phyloP scores from a whole-genome alignment of 768 basidiomycete genomes.

The Boletus subparvulus region DNA sequence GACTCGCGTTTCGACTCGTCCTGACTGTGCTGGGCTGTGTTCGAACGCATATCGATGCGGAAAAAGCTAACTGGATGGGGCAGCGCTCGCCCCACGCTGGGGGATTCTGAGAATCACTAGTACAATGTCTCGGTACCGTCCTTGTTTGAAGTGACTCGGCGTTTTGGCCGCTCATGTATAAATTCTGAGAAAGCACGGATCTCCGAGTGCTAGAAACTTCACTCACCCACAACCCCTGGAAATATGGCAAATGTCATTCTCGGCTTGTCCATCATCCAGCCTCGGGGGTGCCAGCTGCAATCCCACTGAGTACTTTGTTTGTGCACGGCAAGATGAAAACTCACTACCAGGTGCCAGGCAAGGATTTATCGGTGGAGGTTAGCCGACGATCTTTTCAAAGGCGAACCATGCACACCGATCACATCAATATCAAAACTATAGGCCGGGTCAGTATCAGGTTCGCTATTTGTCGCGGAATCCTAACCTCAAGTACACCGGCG shows the following conservation, averaged over 20 bases:
- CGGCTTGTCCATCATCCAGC: slow-evolving; percentile 83
- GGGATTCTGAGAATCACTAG: background rate
- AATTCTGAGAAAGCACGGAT: background rate
- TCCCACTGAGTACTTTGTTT: background rate
- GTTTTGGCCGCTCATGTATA: background rate
- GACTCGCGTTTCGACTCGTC: background rate
- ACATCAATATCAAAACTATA: slow-evolving; percentile 78
- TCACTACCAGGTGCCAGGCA: slow-evolving; percentile 75
- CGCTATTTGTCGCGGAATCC: background rate
- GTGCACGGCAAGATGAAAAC: slow-evolving; percentile 23
- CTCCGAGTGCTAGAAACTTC: background rate
- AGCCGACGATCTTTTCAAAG: background rate
- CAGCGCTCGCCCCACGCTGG: too few relatives aligned
- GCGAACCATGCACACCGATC: slow-evolving; percentile 46
- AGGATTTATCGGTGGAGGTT: slow-evolving; percentile 50
- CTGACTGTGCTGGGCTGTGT: background rate
- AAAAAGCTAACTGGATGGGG: background rate
- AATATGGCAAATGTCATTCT: slow-evolving; percentile 31
- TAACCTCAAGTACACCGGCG: slow-evolving; percentile 74
- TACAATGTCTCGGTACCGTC: slow-evolving; percentile 6
- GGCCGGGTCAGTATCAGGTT: background rate
- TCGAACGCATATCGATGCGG: background rate
- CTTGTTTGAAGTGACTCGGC: slow-evolving; percentile 13
- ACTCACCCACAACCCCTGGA: background rate
- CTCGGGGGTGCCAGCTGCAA: slow-evolving; percentile 77